phyloP scores from a whole-genome alignment of 1,284 basidiomycete species.

The Xerocomus subilludens region DNA sequence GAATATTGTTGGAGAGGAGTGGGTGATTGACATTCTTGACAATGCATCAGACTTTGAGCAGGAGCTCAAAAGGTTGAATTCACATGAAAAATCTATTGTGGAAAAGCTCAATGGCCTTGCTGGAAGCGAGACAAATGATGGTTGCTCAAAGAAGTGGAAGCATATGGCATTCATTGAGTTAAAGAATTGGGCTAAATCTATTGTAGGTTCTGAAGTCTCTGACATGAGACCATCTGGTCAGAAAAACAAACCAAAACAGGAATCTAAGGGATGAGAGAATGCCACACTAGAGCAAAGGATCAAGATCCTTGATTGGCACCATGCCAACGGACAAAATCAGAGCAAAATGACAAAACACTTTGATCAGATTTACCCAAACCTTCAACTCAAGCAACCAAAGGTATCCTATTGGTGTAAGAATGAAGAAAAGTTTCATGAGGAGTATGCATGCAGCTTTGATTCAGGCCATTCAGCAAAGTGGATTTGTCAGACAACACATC shows the following conservation, averaged over 20 bases:
- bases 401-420: constrained; percentile 16
- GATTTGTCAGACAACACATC: constrained; percentile 23
- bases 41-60: constrained; percentile 20
- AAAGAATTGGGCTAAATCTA: too few species aligned
- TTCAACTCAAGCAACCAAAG: constrained; percentile 14
- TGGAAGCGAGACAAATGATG: not conserved
- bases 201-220: too few species aligned
- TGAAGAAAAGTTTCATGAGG: not conserved
- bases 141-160: constrained; percentile 16
- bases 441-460: not conserved
- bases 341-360: constrained; percentile 21
- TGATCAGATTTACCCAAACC: constrained; percentile 6
- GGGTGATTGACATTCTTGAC: constrained; percentile 17
- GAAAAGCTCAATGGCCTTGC: constrained; percentile 20
- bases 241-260: not conserved
- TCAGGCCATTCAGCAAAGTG: not conserved
- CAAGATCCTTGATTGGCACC: constrained; percentile 30
- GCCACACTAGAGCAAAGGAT: constrained; percentile 21
- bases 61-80: constrained; percentile 5
- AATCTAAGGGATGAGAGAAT: constrained; percentile 16
- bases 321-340: constrained; percentile 16
- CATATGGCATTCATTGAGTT: not conserved
- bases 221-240: too few species aligned
- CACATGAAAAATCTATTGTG: constrained; percentile 17
- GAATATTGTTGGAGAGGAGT: constrained; percentile 30